A percentile compares a stretch with the other conserved stretches of the same genome.
Evolutionary conservation across 768 basidiomycete genomes (phyloP).

Genomic region (Suillus subaureus): DNA sequence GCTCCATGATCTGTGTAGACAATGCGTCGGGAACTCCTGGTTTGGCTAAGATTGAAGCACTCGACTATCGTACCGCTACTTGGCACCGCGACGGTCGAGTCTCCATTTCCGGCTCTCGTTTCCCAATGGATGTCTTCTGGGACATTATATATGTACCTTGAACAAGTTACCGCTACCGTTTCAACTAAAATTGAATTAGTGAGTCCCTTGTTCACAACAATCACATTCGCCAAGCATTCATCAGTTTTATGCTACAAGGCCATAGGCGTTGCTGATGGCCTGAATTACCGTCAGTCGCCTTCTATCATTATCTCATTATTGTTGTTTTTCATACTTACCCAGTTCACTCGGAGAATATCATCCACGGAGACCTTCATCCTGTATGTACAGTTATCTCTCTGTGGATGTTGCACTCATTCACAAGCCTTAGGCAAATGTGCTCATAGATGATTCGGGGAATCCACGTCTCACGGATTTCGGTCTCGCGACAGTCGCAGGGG

Average conservation of each 20-base stretch:
- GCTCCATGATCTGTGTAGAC: constrained; percentile 8
- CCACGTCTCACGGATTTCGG: constrained; percentile 49
- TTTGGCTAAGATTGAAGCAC: constrained; percentile 24
- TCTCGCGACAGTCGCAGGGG: constrained; percentile 39
- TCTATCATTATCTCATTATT: background rate
- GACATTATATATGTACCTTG: background rate
- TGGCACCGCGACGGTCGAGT: constrained; percentile 14
- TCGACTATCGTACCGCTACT: constrained; percentile 22
- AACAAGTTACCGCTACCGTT: background rate
- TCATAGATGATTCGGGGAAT: constrained; percentile 22
- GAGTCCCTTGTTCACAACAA: background rate
- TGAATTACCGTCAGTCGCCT: constrained; percentile 10
- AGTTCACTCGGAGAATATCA: constrained; percentile 19
- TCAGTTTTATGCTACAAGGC: constrained; percentile 3
- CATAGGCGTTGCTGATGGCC: constrained; percentile 15
- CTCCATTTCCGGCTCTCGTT: background rate
- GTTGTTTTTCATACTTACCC: background rate
- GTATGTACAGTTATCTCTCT: constrained; percentile 6
- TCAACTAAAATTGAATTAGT: background rate
- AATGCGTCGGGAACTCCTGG: constrained; percentile 20
- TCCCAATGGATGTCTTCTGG: constrained; percentile 7
- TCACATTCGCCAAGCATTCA: background rate
- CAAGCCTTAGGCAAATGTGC: constrained; percentile 19
- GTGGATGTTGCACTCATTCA: background rate
- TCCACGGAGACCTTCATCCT: constrained; percentile 22